Evolutionary conservation across 2,329 filamentous ascomycete species (phyloP).

Genomic region (Aureobasidium musti): DNA sequence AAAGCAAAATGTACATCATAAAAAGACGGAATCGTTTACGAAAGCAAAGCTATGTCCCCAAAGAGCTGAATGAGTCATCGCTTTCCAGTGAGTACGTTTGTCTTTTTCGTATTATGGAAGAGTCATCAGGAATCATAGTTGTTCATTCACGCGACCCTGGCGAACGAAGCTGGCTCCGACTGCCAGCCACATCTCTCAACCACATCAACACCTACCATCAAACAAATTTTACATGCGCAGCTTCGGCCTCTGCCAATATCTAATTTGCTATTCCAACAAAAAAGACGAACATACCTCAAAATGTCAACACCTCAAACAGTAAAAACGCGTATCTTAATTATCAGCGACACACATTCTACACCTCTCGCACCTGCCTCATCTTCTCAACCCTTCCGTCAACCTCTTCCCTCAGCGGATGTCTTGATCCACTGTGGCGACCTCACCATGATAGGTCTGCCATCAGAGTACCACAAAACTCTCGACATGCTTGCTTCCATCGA

Average conservation of each 20-base stretch:
- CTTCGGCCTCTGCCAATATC: no score
- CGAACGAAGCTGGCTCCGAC: not conserved
- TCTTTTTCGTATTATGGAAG: no score
- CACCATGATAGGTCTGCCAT: slow-evolving; percentile 53
- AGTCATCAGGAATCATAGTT: no score
- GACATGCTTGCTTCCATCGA: slow-evolving; percentile 52
- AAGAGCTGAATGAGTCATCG: no score
- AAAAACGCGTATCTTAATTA: slow-evolving; percentile 49
- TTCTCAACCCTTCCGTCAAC: slow-evolving; percentile 36
- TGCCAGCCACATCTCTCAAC: not conserved
- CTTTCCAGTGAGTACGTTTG: no score
- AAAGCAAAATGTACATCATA: no score
- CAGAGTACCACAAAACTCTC: slow-evolving; percentile 53
- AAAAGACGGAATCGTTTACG: no score
- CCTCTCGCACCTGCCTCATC: slow-evolving; percentile 24
- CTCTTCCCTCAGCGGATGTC: slow-evolving; percentile 55
- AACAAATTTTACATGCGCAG: not conserved
- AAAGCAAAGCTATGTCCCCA: no score
- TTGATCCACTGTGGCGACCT: slow-evolving; percentile 62
- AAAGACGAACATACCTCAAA: not conserved
- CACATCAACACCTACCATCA: not conserved
- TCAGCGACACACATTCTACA: slow-evolving; percentile 49
- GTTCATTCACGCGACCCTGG: not conserved
- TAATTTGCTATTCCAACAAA: not conserved
- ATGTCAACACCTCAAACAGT: slow-evolving; percentile 31